These are phyloP conservation scores for Termitomyces sp. DNA, from an alignment of 768 basidiomycete genomes.

Conservation along the genomic window DNA sequence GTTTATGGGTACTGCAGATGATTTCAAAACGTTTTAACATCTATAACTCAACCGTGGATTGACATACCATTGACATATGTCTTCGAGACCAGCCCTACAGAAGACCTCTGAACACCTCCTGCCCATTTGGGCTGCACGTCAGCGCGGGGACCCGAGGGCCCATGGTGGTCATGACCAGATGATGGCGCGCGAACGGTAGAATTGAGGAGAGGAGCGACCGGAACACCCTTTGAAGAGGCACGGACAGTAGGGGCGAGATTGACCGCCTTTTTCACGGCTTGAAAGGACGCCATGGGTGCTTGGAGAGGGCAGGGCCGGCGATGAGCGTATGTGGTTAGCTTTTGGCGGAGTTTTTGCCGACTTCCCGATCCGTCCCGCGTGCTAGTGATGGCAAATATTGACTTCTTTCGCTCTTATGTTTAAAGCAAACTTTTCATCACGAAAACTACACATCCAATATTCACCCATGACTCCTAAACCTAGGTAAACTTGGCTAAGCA, in stretches of 20 bases:
- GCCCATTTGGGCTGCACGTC: constrained; percentile 63
- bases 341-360: constrained; percentile 27
- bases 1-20: constrained; percentile 43
- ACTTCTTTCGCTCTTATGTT: too few relatives aligned
- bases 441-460: background rate
- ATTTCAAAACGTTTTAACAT: background rate
- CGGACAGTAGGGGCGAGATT: constrained; percentile 80
- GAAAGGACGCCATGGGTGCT: constrained; percentile 59
- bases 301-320: constrained; percentile 17
- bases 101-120: constrained; percentile 45
- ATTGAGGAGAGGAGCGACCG: constrained; percentile 70
- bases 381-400: background rate
- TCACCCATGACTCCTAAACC: background rate
- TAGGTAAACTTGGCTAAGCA: constrained; percentile 38
- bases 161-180: constrained; percentile 56
- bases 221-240: constrained; percentile 74
- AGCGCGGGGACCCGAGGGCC: constrained; percentile 45
- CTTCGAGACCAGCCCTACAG: constrained; percentile 56
- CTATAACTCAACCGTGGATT: constrained; percentile 4
- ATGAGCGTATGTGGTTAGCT: constrained; percentile 19
- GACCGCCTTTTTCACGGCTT: constrained; percentile 76
- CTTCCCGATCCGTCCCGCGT: constrained; percentile 41
- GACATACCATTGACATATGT: constrained; percentile 59
- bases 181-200: constrained; percentile 60
- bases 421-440: too few relatives aligned